Evolutionary conservation across 2,329 filamentous ascomycete species (phyloP), one percentile per base, ranked within the genome.

Genomic region (Lanzia echinophila): DNA sequence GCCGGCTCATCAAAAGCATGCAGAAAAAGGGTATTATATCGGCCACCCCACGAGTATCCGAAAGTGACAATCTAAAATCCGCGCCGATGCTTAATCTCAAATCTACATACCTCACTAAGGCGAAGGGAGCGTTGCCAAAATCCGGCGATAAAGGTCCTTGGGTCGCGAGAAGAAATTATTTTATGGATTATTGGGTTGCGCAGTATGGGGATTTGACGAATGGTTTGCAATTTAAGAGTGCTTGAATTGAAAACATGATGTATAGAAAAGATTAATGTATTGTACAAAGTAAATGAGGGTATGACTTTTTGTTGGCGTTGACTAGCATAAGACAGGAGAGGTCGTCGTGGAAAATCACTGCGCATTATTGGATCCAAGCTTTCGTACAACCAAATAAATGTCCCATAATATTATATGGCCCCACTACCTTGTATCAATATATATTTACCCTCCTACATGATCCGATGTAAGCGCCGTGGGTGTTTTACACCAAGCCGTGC

Each of bases 1-100:
- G 63, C 28, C 56, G 64, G n/a, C 36, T 68, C 2, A 22, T 68
- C 17, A 68, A 67, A 44, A 50, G 63, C 11, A 64, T 68, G 62
- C 56, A 62, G 7, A 46, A 46, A 5, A 55, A 58, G 5, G 41
- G 55, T 2, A 15, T 60, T 20, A 22, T 47, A 2, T 59, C 54
- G 24, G 60, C 58, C 0, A 53, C 58, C 2, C 63, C 65, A 1
- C 52, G 47, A n/a, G 38, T 64, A 12, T 42, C 43, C 11, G 32
- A 52, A 13, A 48, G 28, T 11, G n/a, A 53, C 6, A 56, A 48
- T 5, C 50, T 66, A 47, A 47, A 50, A 20, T 20, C 50, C 3
- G 38, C 3, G 4, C 55, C 56, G 2, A 19, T 63, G 10, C 32
- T 66, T 32, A 62, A 65, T 48, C 43, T 66, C 4, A 63, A 33